Base-by-base conservation (phyloP, 2,329 filamentous ascomycete genomes). In the Claviceps capensis region DNA sequence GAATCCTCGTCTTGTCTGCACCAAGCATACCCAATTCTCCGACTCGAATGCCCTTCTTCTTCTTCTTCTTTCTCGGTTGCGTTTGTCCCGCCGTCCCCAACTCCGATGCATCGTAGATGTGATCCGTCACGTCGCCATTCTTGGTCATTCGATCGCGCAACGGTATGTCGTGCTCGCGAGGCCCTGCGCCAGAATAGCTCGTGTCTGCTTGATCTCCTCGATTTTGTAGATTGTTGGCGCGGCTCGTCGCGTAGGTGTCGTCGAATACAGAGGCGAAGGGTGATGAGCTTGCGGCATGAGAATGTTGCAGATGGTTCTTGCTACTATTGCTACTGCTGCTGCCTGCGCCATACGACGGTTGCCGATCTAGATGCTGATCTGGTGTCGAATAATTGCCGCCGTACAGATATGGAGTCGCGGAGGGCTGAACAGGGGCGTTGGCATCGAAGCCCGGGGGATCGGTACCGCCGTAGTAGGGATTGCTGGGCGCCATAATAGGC, bases 261-360 rank as follows among this genome's bases (percentile, higher is more conserved):
- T 85, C 81, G 64, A 85, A 85, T 52, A 82, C 78, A 47, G 76
- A 78, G 51, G 81, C 78, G 62, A 85, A 84, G 9, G 82, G 81
- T 19, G 79, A 76, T 60, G 59, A 69, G 47, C 63, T 65, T 26
- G 65, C 65, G 53, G 65, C 62, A 37, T 64, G 63, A 48, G 66
- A 23, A 8, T 49, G 42, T 14, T 50, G 48, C 11, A 48, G 4
- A 13, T 52, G 67, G 30, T 44, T 23, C 30, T 64, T 65, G 47
- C 61, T 60, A 17, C 40, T 42, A 17, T 17, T 17, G 40, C 43
- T 30, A 9, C 47, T 26, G 59, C 65, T 63, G 2, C 65, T 53
- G 63, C 26, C 34, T 17, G 60, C 52, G 65, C 62, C 60, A 57
- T 55, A 56, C 54, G 57, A 55, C 44, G 51, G 54, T 43, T 55